phyloP scores from a whole-genome alignment of 169 alveolate genomes.

The Cryptosporidium sp. region DNA sequence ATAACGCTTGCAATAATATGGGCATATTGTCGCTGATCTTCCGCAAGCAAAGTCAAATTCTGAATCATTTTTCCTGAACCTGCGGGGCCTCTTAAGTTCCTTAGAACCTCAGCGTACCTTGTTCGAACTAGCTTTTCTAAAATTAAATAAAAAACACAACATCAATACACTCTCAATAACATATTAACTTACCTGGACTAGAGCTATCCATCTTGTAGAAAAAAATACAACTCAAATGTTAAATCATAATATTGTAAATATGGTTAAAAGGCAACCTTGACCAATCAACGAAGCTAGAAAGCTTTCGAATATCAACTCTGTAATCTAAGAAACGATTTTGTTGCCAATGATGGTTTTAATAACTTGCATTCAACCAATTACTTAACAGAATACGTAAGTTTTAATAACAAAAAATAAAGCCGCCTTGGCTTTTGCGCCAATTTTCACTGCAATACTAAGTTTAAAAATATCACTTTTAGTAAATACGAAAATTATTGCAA shows the following conservation, averaged over 20 bases:
- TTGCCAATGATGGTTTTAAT: background rate
- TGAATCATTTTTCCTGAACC: slow-evolving; percentile 72
- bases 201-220: slow-evolving; percentile 30
- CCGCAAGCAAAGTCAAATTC: slow-evolving; percentile 62
- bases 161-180: background rate
- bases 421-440: background rate
- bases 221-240: background rate
- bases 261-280: background rate
- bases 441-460: background rate
- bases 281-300: background rate
- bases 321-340: background rate
- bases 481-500: background rate
- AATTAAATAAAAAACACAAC: background rate
- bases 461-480: background rate
- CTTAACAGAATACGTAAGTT: background rate
- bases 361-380: background rate
- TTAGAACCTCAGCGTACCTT: slow-evolving; percentile 62
- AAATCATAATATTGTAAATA: slow-evolving; percentile 2
- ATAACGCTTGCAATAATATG: slow-evolving; percentile 73
- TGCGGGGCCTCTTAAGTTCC: slow-evolving; percentile 71
- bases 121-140: slow-evolving; percentile 59
- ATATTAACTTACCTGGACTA: slow-evolving; percentile 69
- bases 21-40: slow-evolving; percentile 74
- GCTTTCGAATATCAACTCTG: background rate
- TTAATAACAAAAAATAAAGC: background rate